These are phyloP conservation scores for Musa schizocarpa DNA, from an alignment of 176 grass and related monocot genomes.

Conservation along the genomic window DNA sequence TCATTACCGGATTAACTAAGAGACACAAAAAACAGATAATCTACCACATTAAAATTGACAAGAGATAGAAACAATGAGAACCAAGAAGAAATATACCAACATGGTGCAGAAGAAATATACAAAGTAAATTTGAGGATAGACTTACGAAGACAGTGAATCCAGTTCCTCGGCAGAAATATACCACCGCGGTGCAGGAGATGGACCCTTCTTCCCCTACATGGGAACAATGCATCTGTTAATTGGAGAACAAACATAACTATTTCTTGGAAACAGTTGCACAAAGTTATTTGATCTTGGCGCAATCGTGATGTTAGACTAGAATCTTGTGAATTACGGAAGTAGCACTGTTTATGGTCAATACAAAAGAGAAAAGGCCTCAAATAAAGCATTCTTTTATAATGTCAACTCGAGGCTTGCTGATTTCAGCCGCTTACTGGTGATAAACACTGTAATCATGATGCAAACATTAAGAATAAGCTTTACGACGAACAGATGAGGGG, in stretches of 20 bases:
- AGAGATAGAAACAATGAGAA: not conserved
- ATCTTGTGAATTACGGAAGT: not conserved
- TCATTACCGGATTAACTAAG: too few species aligned
- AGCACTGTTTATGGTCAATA: not conserved
- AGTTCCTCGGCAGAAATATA: conserved; percentile 70
- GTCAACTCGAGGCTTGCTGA: not conserved
- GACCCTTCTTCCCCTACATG: conserved; percentile 65
- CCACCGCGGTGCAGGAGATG: conserved; percentile 59
- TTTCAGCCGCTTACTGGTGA: not conserved
- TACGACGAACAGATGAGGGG: not conserved
- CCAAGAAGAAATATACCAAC: not conserved
- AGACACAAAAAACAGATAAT: too few species aligned
- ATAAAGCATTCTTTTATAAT: not conserved
- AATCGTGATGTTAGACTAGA: not conserved
- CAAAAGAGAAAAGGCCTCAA: too few species aligned
- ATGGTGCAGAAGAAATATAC: not conserved
- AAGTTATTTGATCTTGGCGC: not conserved
- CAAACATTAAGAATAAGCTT: not conserved
- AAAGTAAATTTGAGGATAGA: conserved; percentile 14
- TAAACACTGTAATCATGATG: not conserved
- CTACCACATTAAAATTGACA: not conserved
- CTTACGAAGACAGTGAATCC: conserved; percentile 75
- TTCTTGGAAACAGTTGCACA: not conserved
- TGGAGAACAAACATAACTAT: not conserved
- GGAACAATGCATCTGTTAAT: not conserved